A percentile compares a stretch with the other conserved stretches of the same genome.
Conservation (phyloP, 108 stramenopile genomes). For the Fragilariopsis cylindrus region DNA sequence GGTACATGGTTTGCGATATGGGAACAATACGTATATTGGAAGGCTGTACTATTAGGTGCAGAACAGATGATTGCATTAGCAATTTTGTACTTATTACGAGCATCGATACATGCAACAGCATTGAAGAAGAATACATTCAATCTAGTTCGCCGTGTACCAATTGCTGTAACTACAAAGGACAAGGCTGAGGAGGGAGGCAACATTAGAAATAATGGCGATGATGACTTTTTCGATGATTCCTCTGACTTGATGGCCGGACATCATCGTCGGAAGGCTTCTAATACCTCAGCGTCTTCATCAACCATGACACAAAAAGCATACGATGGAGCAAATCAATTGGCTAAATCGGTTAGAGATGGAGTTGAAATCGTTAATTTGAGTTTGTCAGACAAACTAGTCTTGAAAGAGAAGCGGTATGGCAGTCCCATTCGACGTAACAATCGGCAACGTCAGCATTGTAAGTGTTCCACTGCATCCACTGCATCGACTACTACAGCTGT, state of each 20-base stretch:
- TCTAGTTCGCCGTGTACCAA: slow-evolving; percentile 36
- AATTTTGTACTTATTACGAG: slow-evolving; percentile 70
- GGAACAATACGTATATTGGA: slow-evolving; percentile 51
- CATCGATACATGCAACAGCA: slow-evolving; percentile 62
- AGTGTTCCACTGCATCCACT: not conserved
- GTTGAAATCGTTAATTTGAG: slow-evolving; percentile 21
- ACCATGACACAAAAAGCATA: not conserved
- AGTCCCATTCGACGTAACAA: no score
- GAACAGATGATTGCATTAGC: slow-evolving; percentile 58
- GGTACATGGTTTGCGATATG: slow-evolving; percentile 37
- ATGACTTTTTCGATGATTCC: not conserved
- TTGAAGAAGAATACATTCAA: slow-evolving; percentile 59
- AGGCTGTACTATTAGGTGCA: slow-evolving; percentile 55
- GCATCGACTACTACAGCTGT: not conserved
- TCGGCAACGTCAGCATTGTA: not conserved
- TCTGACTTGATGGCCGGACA: not conserved
- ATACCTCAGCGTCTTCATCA: not conserved
- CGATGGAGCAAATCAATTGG: not conserved
- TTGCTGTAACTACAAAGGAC: not conserved
- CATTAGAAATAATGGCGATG: not conserved
- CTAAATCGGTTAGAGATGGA: slow-evolving; percentile 1
- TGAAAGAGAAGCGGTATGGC: not conserved
- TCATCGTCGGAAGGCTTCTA: not conserved
- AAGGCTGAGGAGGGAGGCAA: slow-evolving; percentile 1
- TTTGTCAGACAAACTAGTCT: slow-evolving; percentile 6